A percentile compares a stretch with the other conserved stretches of the same genome.
Conservation (phyloP, 2,329 filamentous ascomycete genomes). For the Colletotrichum sp. region DNA sequence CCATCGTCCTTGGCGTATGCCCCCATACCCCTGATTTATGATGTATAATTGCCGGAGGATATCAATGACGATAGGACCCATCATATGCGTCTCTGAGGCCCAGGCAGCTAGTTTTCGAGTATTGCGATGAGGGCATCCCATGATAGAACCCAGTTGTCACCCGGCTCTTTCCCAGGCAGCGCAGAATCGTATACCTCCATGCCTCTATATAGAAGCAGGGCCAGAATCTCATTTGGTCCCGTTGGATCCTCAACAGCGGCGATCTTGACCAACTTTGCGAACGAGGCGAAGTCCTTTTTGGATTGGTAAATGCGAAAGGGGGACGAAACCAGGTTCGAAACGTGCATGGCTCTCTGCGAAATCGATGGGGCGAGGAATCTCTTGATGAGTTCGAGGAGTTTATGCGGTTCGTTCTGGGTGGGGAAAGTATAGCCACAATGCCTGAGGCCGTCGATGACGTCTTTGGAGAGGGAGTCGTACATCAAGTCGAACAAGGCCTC, state of each 20-base stretch:
- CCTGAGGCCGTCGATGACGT: neutral
- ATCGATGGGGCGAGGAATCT: neutral
- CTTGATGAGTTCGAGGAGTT: neutral
- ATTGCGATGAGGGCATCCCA: neutral
- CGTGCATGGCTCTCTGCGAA: neutral
- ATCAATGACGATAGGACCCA: accelerated
- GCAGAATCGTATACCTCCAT: neutral
- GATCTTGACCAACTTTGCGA: neutral
- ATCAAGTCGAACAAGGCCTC: neutral
- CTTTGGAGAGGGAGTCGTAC: neutral
- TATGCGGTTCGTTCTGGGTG: no score
- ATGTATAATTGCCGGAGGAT: neutral
- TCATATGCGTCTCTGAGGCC: neutral
- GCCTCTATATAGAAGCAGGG: neutral
- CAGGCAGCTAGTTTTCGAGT: neutral
- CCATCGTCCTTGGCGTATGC: neutral
- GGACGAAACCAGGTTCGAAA: neutral
- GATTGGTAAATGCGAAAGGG: neutral
- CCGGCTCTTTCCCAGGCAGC: accelerated
- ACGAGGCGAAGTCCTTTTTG: neutral
- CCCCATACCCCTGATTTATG: neutral
- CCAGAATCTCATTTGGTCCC: neutral
- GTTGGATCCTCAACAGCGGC: neutral
- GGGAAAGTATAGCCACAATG: neutral
- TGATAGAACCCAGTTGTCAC: no score